phyloP scores from a whole-genome alignment of 1,284 basidiomycete genomes.

The Apiotrichum laibachii region DNA sequence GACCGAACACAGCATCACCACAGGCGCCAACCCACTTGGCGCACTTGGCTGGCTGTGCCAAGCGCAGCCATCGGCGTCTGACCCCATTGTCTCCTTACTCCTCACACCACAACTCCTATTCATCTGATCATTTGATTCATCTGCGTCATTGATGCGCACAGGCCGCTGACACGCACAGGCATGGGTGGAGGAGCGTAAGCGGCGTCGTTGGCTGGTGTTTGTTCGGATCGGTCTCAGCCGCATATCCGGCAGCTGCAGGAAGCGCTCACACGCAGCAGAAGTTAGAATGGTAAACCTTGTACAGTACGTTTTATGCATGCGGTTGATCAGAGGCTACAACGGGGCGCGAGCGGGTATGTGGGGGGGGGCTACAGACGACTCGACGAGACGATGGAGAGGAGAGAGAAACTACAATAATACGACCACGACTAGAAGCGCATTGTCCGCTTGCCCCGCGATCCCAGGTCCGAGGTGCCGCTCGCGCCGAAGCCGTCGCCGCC shows the following conservation, averaged over 20 bases:
- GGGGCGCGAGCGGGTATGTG: neutral
- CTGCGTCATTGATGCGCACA: too few species aligned
- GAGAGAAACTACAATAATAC: neutral
- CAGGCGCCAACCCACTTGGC: neutral
- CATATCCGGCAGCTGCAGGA: too few species aligned
- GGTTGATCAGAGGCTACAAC: conserved; percentile 4
- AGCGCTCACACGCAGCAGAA: neutral
- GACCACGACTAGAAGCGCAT: conserved; percentile 17
- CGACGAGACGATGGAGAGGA: neutral
- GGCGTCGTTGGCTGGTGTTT: neutral
- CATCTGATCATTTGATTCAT: too few species aligned
- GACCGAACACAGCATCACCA: too few species aligned
- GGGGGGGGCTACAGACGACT: neutral
- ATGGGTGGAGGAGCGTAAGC: conserved; percentile 19
- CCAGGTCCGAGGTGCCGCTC: conserved; percentile 1
- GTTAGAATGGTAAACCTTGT: neutral
- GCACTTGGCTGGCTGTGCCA: neutral
- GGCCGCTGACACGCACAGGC: conserved; percentile 15
- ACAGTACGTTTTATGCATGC: conserved; percentile 7
- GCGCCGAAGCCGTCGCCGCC: conserved; percentile 16
- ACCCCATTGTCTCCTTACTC: too few species aligned
- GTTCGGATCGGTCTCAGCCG: neutral
- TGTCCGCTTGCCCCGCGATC: conserved; percentile 20
- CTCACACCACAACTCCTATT: too few species aligned
- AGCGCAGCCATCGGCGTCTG: too few species aligned